phyloP scores from a whole-genome alignment of 257 asterid species.

The Paraleonurus japonicus region DNA sequence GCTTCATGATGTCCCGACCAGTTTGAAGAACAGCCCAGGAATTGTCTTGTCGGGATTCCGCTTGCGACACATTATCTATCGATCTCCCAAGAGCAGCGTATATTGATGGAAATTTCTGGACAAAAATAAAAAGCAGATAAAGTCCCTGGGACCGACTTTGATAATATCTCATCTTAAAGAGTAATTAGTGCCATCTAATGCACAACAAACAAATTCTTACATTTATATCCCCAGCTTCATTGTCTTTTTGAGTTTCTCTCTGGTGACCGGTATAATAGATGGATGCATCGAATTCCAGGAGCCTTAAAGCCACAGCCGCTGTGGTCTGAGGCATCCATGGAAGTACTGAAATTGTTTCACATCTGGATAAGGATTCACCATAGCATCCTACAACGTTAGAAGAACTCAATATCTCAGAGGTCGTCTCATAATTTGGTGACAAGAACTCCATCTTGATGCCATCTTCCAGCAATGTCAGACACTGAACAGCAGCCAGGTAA shows the following conservation, averaged over 20 bases:
- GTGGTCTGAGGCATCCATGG: constrained; percentile 87
- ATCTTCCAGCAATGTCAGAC: constrained; percentile 59
- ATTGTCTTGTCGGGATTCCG: constrained; percentile 36
- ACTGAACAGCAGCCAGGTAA: constrained; percentile 37
- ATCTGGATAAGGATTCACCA: constrained; percentile 27
- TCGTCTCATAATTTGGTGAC: constrained; percentile 52
- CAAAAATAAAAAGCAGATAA: background rate
- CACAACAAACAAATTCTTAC: constrained; percentile 37
- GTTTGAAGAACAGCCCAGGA: constrained; percentile 32
- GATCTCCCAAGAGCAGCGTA: constrained; percentile 29
- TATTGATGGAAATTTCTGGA: constrained; percentile 47
- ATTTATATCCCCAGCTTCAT: constrained; percentile 33
- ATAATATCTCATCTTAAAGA: background rate
- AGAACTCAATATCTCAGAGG: constrained; percentile 50
- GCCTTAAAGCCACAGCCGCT: constrained; percentile 75
- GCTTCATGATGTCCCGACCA: constrained; percentile 33
- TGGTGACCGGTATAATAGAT: constrained; percentile 50
- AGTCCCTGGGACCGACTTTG: background rate
- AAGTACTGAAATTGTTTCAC: constrained; percentile 44
- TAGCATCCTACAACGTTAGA: constrained; percentile 19
- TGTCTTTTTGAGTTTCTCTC: constrained; percentile 42
- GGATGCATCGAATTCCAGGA: constrained; percentile 73
- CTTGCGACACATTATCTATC: constrained; percentile 26
- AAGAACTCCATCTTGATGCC: constrained; percentile 61
- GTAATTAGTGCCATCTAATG: background rate